Base-by-base conservation (phyloP, 2,329 filamentous ascomycete species). In the Colletotrichum karsti region DNA sequence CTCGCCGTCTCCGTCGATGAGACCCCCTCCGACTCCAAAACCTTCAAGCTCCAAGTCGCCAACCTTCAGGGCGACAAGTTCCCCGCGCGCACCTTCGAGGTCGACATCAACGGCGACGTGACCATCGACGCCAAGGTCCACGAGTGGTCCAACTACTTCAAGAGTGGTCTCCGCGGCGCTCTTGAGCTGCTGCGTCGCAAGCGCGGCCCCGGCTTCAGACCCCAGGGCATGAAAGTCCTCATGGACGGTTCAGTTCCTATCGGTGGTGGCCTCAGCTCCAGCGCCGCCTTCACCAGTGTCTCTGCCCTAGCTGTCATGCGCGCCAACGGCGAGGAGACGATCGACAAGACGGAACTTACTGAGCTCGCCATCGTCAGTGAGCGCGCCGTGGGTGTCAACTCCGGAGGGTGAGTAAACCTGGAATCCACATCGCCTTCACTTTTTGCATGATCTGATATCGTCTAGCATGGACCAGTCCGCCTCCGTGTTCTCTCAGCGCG, bases 81-180 rank as follows among this genome's bases (percentile, higher is more conserved):
- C 77, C 87, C 92, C 2, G 80, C 90, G 1, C 88, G 89, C 72
- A 89, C 93, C 73, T 97, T 98, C 77, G 86, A 90, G 50, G 86
- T 98, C 8, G 88, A 92, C 2, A 76, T 81, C 30, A 84, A 86
- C 70, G 84, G 85, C 44, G 82, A 87, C 10, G 86, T 95, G n/a
- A 88, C 92, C 22, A 97, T 99, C 74, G 94, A 98, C 79, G 88
- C 93, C 7, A 90, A 90, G 18, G 88, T 92, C 73, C 92, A 97
- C 72, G 94, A 98, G 81, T 99, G 96, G 96, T 93, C 94, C 65
- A 99, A 98, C 79, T 99, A 99, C 85, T 98, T 99, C 88, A 97
- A 96, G 83, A 93, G 94, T 60, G 96, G 96, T 0, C 84, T 98
- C 55, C 85, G 89, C 37, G 96, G 95, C 30, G 95, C 95, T 1